Conservation (phyloP, 1,284 basidiomycete species). For the Bondarzewia mesenterica region DNA sequence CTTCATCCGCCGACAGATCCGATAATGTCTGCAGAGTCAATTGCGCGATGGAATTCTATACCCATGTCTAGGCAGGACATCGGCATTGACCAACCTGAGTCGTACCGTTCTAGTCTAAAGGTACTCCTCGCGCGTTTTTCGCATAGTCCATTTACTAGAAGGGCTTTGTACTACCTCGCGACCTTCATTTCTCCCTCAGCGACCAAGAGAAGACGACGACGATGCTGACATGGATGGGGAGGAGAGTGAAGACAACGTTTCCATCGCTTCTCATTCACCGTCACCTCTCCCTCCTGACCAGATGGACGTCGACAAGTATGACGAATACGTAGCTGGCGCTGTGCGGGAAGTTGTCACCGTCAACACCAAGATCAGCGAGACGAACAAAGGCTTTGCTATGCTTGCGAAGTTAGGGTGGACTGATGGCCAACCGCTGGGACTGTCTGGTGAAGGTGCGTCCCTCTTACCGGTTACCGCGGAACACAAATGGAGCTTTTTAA, state of each 20-base stretch:
- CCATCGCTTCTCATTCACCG: constrained; percentile 63
- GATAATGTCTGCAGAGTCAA: constrained; percentile 51
- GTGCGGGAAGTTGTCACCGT: constrained; percentile 63
- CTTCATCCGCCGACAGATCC: no score
- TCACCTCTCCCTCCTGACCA: constrained; percentile 33
- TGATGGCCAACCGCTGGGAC: constrained; percentile 67
- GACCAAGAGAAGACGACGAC: constrained; percentile 33
- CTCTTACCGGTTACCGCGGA: neutral
- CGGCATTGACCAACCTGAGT: constrained; percentile 14
- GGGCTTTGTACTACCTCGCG: constrained; percentile 29
- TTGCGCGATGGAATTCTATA: constrained; percentile 68
- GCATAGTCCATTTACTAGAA: constrained; percentile 10
- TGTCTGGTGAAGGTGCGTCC: constrained; percentile 61
- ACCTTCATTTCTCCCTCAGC: constrained; percentile 39
- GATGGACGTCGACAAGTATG: constrained; percentile 62
- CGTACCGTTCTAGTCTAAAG: constrained; percentile 36
- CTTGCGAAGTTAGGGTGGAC: constrained; percentile 75
- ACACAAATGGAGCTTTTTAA: neutral
- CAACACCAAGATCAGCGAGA: constrained; percentile 66
- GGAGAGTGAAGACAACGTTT: constrained; percentile 55
- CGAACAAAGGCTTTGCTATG: constrained; percentile 74
- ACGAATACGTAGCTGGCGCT: constrained; percentile 47
- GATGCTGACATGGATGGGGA: constrained; percentile 23
- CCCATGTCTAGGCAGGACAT: constrained; percentile 35
- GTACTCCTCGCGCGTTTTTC: constrained; percentile 52